Conservation (phyloP, 306 rosid species). For the Geum urbanum region DNA sequence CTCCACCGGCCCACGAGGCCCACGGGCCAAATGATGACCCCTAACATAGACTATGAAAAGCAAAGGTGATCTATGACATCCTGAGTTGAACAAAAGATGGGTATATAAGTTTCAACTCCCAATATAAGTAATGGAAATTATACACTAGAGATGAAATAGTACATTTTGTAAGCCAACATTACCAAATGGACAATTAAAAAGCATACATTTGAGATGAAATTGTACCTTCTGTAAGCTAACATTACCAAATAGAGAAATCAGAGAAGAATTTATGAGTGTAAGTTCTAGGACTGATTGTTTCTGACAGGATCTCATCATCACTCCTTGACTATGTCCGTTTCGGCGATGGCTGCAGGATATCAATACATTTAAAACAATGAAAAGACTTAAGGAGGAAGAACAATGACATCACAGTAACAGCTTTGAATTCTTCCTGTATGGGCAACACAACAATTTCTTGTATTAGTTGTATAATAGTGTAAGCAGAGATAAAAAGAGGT, state of each 20-base stretch:
- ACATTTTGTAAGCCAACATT: slow-evolving; percentile 90
- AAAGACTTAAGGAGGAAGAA: not conserved
- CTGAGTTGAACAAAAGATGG: slow-evolving; percentile 40
- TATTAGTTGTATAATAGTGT: not conserved
- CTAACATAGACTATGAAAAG: slow-evolving; percentile 75
- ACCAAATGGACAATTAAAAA: slow-evolving; percentile 62
- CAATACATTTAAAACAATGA: slow-evolving; percentile 82
- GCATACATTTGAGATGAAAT: too few relatives aligned
- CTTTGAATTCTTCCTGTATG: not conserved
- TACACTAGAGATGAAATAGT: slow-evolving; percentile 22
- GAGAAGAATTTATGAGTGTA: slow-evolving; percentile 84
- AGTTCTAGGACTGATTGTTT: slow-evolving; percentile 91
- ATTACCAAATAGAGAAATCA: slow-evolving; percentile 85
- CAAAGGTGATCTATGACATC: slow-evolving; percentile 75
- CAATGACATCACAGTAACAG: not conserved
- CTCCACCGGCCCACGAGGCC: too few relatives aligned
- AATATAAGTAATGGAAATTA: slow-evolving; percentile 16
- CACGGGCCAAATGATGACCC: too few relatives aligned
- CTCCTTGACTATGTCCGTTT: slow-evolving; percentile 97
- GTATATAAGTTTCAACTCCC: slow-evolving; percentile 19
- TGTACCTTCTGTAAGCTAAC: slow-evolving; percentile 86
- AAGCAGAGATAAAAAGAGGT: not conserved
- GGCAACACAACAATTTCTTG: not conserved
- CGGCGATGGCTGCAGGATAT: slow-evolving; percentile 73
- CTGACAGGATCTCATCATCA: slow-evolving; percentile 76